Percentiles rank a stretch among this genome's conserved stretches.
Evolutionary conservation across 73 alveolate genomes (phyloP).

Genomic region (Effrenium voratum): DNA sequence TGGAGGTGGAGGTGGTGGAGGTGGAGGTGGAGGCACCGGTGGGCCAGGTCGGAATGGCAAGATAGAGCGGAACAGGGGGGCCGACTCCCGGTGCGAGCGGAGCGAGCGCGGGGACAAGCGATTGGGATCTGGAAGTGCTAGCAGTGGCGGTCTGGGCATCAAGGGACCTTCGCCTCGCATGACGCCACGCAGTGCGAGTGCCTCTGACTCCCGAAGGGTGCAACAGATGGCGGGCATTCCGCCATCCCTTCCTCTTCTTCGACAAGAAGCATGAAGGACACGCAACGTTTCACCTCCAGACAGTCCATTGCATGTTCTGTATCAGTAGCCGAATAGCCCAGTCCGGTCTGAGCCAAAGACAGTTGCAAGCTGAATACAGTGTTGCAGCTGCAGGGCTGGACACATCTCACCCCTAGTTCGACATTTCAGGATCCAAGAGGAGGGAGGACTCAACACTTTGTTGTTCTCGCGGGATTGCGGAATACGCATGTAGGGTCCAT

Average conservation of each 20-base stretch:
- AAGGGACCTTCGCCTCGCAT: constrained; percentile 74
- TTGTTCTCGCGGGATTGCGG: no score
- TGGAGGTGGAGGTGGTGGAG: not conserved
- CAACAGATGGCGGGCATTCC: constrained; percentile 19
- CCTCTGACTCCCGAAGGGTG: constrained; percentile 32
- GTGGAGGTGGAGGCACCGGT: constrained; percentile 28
- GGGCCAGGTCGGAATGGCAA: constrained; percentile 58
- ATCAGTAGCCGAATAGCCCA: not conserved
- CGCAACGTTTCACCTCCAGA: not conserved
- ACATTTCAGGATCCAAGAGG: no score
- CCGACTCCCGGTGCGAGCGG: not conserved
- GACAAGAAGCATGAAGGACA: constrained; percentile 28
- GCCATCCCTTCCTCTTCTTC: constrained; percentile 63
- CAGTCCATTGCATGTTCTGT: not conserved
- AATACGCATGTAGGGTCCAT: no score
- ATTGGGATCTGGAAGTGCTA: constrained; percentile 1
- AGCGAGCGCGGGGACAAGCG: not conserved
- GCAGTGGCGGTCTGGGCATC: constrained; percentile 84
- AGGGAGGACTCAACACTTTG: no score
- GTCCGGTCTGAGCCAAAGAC: not conserved
- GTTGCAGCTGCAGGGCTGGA: not conserved
- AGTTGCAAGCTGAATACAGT: not conserved
- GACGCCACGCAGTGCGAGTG: constrained; percentile 86
- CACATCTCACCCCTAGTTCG: no score
- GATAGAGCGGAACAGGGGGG: constrained; percentile 21